Conservation (phyloP, 176 grass and related monocot genomes). For the Carex cristatella region DNA sequence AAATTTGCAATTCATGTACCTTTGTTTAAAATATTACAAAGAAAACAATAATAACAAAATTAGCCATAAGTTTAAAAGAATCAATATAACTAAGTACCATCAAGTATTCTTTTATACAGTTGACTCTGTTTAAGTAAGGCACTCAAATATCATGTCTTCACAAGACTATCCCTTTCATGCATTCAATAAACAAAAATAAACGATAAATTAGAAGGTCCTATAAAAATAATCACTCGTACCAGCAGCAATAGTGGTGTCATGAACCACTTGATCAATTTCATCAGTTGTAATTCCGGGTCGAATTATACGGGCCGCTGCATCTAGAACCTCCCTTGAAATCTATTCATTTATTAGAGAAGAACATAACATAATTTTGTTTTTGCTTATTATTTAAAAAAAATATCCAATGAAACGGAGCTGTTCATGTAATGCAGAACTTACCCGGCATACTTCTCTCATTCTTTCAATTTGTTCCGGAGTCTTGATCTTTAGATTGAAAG, state of each 20-base stretch:
- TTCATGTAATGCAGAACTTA: conserved; percentile 39
- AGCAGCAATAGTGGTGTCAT: conserved; percentile 81
- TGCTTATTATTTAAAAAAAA: neutral
- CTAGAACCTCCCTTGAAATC: conserved; percentile 96
- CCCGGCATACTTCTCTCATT: conserved; percentile 96
- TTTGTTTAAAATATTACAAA: neutral
- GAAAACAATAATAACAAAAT: neutral
- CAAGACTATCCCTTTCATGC: neutral
- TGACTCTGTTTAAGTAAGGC: neutral
- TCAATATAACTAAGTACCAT: neutral
- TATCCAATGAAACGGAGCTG: neutral
- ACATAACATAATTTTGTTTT: neutral
- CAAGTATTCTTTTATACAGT: neutral
- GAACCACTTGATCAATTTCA: conserved; percentile 97
- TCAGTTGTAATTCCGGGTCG: conserved; percentile 94
- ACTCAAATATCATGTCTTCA: neutral
- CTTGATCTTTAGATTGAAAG: conserved; percentile 57
- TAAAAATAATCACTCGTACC: conserved; percentile 33
- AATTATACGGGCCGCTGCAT: conserved; percentile 78
- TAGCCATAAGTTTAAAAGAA: neutral
- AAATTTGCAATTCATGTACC: conserved; percentile 1
- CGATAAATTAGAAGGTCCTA: neutral
- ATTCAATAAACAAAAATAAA: neutral
- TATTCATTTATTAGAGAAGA: conserved; percentile 27
- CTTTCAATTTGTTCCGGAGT: conserved; percentile 82